These are phyloP conservation scores for Phaeoacremonium minimum DNA, from an alignment of 2,329 filamentous ascomycete species.

Conservation along the genomic window DNA sequence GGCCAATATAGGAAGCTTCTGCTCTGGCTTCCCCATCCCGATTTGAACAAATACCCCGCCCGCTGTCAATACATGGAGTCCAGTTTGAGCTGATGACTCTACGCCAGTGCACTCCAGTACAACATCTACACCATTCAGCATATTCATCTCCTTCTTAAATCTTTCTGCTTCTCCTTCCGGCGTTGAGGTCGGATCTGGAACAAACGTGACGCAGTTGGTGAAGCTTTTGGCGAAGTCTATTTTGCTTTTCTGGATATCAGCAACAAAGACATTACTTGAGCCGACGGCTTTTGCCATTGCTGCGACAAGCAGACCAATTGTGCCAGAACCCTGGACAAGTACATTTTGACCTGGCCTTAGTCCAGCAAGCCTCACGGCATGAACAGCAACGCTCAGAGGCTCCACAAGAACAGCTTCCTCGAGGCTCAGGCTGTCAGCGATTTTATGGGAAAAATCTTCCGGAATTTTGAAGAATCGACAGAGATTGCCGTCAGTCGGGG, in stretches of 20 bases:
- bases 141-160: too few species aligned
- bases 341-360: conserved; percentile 5
- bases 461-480: neutral
- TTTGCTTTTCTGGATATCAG: conserved; percentile 4
- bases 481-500: neutral
- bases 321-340: conserved; percentile 3
- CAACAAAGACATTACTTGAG: conserved; percentile 2
- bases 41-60: too few species aligned
- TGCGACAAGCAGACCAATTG: conserved; percentile 5
- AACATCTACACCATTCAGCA: too few species aligned
- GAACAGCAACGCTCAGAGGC: conserved; percentile 6
- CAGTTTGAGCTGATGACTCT: too few species aligned
- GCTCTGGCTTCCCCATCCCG: too few species aligned
- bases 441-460: neutral
- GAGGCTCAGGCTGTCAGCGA: conserved; percentile 1
- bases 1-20: too few species aligned
- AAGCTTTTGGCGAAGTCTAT: conserved; percentile 7
- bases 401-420: conserved; percentile 11
- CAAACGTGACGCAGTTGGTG: too few species aligned
- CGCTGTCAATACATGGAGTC: too few species aligned
- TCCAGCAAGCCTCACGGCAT: conserved; percentile 3
- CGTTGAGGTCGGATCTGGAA: too few species aligned
- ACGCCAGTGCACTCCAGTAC: neutral
- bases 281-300: conserved; percentile 7
- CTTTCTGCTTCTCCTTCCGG: too few species aligned